Conservation (phyloP, 345 rosid species). For the Camelina sativa region DNA sequence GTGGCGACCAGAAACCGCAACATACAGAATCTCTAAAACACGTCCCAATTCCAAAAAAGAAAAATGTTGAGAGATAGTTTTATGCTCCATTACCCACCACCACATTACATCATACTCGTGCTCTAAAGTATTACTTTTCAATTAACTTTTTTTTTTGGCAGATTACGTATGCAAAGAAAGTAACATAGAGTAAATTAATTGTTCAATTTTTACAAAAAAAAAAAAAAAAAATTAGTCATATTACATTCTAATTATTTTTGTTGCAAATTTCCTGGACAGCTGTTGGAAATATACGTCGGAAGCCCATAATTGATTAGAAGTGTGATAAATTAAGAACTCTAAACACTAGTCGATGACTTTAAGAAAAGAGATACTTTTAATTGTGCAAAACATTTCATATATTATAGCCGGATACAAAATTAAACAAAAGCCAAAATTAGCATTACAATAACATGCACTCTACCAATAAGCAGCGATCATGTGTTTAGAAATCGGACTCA, state of each 20-base stretch:
- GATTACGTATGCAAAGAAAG: conserved; percentile 36
- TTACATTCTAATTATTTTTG: conserved; percentile 10
- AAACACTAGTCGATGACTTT: neutral
- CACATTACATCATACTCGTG: conserved; percentile 42
- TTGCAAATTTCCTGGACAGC: conserved; percentile 17
- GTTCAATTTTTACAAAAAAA: too few species aligned
- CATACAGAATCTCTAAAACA: conserved; percentile 39
- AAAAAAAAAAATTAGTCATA: neutral
- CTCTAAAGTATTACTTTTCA: conserved; percentile 32
- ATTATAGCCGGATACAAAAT: conserved; percentile 38
- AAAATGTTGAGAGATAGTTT: too few species aligned
- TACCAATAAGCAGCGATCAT: conserved; percentile 27
- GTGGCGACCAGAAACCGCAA: conserved; percentile 45
- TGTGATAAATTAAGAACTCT: conserved; percentile 29
- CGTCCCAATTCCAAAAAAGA: conserved; percentile 21
- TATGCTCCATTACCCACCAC: conserved; percentile 41
- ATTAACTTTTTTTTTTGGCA: conserved; percentile 26
- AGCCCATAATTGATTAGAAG: conserved; percentile 26
- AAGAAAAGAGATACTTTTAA: conserved; percentile 9
- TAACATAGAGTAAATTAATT: neutral
- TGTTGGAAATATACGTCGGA: conserved; percentile 30
- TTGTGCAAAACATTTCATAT: conserved; percentile 38
- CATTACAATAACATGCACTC: conserved; percentile 29
- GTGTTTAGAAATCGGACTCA: conserved; percentile 32
- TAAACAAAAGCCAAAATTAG: conserved; percentile 38